Base-by-base conservation (phyloP, 345 rosid species). In the Clausena lansium region DNA sequence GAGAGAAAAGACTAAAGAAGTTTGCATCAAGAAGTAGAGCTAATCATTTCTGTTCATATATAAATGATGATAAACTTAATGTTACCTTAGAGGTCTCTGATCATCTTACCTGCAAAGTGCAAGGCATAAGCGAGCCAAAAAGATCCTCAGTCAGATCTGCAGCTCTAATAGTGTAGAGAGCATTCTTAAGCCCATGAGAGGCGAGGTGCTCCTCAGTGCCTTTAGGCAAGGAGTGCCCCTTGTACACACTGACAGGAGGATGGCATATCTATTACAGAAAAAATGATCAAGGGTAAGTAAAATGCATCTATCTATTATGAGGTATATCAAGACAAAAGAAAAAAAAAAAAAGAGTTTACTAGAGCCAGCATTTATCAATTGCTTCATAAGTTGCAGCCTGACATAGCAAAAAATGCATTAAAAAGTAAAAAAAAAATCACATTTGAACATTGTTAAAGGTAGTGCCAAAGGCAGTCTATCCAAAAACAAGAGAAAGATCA, bases 181-280 rank as follows among this genome's bases (percentile, higher is more conserved):
- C 98, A 79, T 92, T 86, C 81, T 88, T 91, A 41, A 94, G 88
- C 67, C 98, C 99, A 50, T 72, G 83, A 45, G 97, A 90, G 8
- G 76, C 70, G 36, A 96, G 92, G 82, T 90, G 87, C 41, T 84
- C 88, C 89, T 89, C 86, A 0, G 92, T 69, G 25, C 89, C 92
- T 81, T 86, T 85, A 10, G 94, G 73, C 78, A 94, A 76, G 11
- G 86, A 81, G 81, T 87, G 67, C 60, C 99, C 99, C 72, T 94
- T 96, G 78, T 83, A 92, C 10, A 96, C 84, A 83, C 98, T 94
- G 55, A 88, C 92, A 35, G 97, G 98, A 78, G 94, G 95, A 79
- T 96, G 95, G 75, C 87, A 84, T 75, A 95, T 79, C 98, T 93
- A 80, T n/a, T 24, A 70, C 67, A 27, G 22, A 64, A 83, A 72